Percentiles rank a stretch among this genome's conserved stretches.
phyloP scores from a whole-genome alignment of 495 filamentous ascomycete genomes.

The Cenococcum geophilum region DNA sequence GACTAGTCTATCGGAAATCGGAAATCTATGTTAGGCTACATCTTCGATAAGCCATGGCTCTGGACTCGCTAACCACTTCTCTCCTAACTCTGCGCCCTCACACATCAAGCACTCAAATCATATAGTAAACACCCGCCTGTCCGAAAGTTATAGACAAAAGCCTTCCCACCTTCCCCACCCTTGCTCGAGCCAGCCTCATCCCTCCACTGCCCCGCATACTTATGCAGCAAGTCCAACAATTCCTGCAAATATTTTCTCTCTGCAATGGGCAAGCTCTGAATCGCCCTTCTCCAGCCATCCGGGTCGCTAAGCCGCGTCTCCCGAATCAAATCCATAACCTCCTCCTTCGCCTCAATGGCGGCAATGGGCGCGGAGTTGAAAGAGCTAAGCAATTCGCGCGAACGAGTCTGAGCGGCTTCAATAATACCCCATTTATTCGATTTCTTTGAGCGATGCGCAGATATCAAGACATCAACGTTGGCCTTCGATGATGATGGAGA shows the following conservation, averaged over 20 bases:
- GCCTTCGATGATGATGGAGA: slow-evolving; percentile 28
- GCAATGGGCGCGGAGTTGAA: slow-evolving; percentile 70
- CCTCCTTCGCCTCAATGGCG: slow-evolving; percentile 83
- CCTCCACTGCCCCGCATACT: slow-evolving; percentile 53
- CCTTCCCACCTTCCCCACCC: slow-evolving; percentile 32
- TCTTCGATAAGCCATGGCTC: too few species aligned
- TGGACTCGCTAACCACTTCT: too few species aligned
- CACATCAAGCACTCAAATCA: slow-evolving; percentile 33
- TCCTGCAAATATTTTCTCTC: slow-evolving; percentile 86
- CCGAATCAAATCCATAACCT: slow-evolving; percentile 72
- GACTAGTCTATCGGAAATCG: too few species aligned
- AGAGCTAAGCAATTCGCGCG: slow-evolving; percentile 41
- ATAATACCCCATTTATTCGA: slow-evolving; percentile 78
- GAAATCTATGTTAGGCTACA: too few species aligned
- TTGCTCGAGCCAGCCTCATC: slow-evolving; percentile 31
- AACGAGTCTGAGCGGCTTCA: slow-evolving; percentile 50
- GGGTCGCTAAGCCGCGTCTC: slow-evolving; percentile 69
- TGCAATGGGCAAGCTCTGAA: slow-evolving; percentile 66
- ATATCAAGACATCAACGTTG: slow-evolving; percentile 75
- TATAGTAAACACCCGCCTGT: slow-evolving; percentile 36
- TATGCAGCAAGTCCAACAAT: slow-evolving; percentile 68
- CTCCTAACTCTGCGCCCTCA: too few species aligned
- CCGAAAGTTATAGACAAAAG: slow-evolving; percentile 41
- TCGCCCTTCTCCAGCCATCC: slow-evolving; percentile 78
- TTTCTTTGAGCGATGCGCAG: slow-evolving; percentile 82